A percentile compares a stretch with the other conserved stretches of the same genome.
These are phyloP conservation scores for Trichoderma sp. DNA, from an alignment of 2,329 filamentous ascomycete genomes.

Conservation along the genomic window DNA sequence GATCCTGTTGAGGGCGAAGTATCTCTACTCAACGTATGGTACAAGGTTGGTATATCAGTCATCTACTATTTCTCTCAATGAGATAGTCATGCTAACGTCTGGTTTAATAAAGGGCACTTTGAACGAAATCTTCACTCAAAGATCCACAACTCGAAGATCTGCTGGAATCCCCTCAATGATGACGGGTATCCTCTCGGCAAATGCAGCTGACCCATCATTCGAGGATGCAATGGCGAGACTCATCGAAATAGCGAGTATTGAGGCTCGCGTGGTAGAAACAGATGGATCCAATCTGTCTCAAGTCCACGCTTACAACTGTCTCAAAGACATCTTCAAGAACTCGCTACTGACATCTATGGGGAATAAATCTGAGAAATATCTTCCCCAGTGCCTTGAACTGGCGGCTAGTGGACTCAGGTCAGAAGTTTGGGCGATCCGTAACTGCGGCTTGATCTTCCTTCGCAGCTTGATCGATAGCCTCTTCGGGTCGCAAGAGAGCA, in stretches of 20 bases:
- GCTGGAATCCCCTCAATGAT: slow-evolving; percentile 88
- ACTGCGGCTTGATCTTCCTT: slow-evolving; percentile 87
- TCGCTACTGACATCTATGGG: slow-evolving; percentile 72
- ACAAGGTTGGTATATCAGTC: slow-evolving; percentile 47
- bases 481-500: slow-evolving; percentile 73
- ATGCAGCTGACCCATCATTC: slow-evolving; percentile 59
- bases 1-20: slow-evolving; percentile 34
- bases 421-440: slow-evolving; percentile 88
- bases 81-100: neutral
- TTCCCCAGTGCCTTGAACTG: slow-evolving; percentile 73
- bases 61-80: neutral
- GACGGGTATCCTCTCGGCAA: slow-evolving; percentile 72
- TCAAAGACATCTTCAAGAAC: slow-evolving; percentile 88
- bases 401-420: slow-evolving; percentile 77
- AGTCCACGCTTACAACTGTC: slow-evolving; percentile 90
- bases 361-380: slow-evolving; percentile 67
- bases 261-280: slow-evolving; percentile 53
- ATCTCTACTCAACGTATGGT: slow-evolving; percentile 64
- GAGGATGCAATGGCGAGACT: slow-evolving; percentile 62
- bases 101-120: slow-evolving; percentile 53
- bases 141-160: slow-evolving; percentile 82
- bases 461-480: slow-evolving; percentile 78
- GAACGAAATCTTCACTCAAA: slow-evolving; percentile 68
- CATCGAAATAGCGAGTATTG: slow-evolving; percentile 54
- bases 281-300: slow-evolving; percentile 73